These are phyloP conservation scores for Hypoxylon lienhwacheense DNA, from an alignment of 495 filamentous ascomycete genomes.

Conservation along the genomic window DNA sequence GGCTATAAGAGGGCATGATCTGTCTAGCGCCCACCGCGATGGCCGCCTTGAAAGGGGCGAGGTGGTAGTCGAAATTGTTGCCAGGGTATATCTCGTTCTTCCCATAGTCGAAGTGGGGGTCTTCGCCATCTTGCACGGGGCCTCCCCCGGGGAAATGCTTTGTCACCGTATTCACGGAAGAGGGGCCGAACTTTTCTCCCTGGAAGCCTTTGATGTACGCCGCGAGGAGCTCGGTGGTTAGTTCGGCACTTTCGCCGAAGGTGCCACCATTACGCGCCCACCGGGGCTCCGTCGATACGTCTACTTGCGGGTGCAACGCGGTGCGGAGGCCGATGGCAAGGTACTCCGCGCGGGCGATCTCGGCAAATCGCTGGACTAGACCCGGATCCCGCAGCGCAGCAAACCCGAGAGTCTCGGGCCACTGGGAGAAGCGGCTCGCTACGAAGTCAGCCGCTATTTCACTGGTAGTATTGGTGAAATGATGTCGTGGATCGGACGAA, in stretches of 20 bases:
- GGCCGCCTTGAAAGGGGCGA: conserved; percentile 34
- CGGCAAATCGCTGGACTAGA: conserved; percentile 25
- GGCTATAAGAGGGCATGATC: conserved; percentile 44
- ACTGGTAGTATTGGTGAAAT: conserved; percentile 31
- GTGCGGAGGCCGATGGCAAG: conserved; percentile 30
- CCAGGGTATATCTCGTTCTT: conserved; percentile 43
- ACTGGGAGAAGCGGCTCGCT: conserved; percentile 31
- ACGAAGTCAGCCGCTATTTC: conserved; percentile 29
- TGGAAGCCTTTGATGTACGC: conserved; percentile 36
- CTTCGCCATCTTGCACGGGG: conserved; percentile 42
- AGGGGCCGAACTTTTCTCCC: conserved; percentile 21
- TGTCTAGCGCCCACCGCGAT: conserved; percentile 40
- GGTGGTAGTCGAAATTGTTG: conserved; percentile 40
- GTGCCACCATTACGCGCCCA: conserved; percentile 40
- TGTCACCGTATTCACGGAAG: conserved; percentile 39
- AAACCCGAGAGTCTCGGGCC: conserved; percentile 36
- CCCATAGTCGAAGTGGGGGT: conserved; percentile 45
- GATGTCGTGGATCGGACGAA: conserved; percentile 31
- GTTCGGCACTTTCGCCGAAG: conserved; percentile 39
- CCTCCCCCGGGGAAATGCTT: conserved; percentile 48
- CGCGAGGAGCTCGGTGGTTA: conserved; percentile 34
- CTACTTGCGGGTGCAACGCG: conserved; percentile 44
- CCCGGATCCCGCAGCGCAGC: conserved; percentile 22
- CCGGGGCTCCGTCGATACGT: conserved; percentile 43
- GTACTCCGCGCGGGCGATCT: conserved; percentile 33